Percentiles rank a stretch among this genome's conserved stretches.
Conservation (phyloP, 2,329 filamentous ascomycete genomes). For the Ilyonectria robusta region DNA sequence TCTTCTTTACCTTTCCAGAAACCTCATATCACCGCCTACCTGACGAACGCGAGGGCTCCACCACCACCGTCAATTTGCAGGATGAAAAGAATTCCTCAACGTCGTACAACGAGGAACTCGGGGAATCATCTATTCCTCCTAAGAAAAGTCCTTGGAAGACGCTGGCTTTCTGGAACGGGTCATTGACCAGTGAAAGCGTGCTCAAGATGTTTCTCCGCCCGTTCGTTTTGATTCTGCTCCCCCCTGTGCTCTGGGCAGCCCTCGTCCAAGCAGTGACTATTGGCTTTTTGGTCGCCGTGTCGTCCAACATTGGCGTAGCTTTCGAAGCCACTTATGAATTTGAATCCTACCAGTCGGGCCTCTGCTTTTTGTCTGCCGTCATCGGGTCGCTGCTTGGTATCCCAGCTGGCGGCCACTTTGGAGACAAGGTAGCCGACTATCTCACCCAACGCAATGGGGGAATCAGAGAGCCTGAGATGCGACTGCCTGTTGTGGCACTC, state of each 20-base stretch:
- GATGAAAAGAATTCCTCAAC: slow-evolving; percentile 27
- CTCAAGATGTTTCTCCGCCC: slow-evolving; percentile 65
- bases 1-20: slow-evolving; percentile 69
- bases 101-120: slow-evolving; percentile 36
- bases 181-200: slow-evolving; percentile 62
- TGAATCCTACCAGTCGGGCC: slow-evolving; percentile 61
- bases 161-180: slow-evolving; percentile 58
- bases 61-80: slow-evolving; percentile 23
- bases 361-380: slow-evolving; percentile 65
- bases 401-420: slow-evolving; percentile 63
- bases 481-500: slow-evolving; percentile 67
- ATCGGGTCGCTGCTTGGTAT: slow-evolving; percentile 65
- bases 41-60: slow-evolving; percentile 24
- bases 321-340: slow-evolving; percentile 61
- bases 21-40: slow-evolving; percentile 60
- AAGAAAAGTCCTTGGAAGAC: slow-evolving; percentile 52
- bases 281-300: slow-evolving; percentile 68
- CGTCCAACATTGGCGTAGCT: slow-evolving; percentile 65
- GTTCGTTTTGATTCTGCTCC: slow-evolving; percentile 64
- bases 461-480: slow-evolving; percentile 72
- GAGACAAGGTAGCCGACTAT: slow-evolving; percentile 63
- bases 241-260: slow-evolving; percentile 69
- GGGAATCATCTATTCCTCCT: slow-evolving; percentile 7
- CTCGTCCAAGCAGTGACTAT: slow-evolving; percentile 68
- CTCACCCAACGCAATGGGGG: slow-evolving; percentile 68